phyloP scores from a whole-genome alignment of 2,329 filamentous ascomycete genomes.

The Colletotrichum lindemuthianum region DNA sequence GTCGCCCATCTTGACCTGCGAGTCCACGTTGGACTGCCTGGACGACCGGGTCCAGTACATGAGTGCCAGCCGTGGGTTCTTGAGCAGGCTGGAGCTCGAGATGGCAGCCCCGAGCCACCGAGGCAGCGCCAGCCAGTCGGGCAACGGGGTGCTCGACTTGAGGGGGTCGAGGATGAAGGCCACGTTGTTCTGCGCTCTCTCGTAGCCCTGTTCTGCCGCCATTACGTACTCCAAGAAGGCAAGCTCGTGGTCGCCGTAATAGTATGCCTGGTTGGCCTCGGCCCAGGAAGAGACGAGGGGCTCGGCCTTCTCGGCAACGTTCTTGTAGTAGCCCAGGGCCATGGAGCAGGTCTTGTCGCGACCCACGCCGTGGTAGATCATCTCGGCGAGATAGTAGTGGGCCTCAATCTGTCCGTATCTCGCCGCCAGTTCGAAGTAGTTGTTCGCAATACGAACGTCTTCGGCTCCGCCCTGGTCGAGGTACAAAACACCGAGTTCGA shows the following conservation, averaged over 20 bases:
- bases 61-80: slow-evolving; percentile 73
- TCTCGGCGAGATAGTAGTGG: slow-evolving; percentile 91
- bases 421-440: slow-evolving; percentile 89
- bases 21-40: slow-evolving; percentile 91
- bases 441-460: slow-evolving; percentile 80
- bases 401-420: slow-evolving; percentile 87
- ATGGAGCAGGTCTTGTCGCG: slow-evolving; percentile 81
- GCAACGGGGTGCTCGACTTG: slow-evolving; percentile 68
- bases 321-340: slow-evolving; percentile 85
- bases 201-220: slow-evolving; percentile 92
- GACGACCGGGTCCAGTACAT: slow-evolving; percentile 97
- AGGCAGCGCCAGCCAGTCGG: slow-evolving; percentile 40
- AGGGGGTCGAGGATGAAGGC: slow-evolving; percentile 85
- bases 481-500: slow-evolving; percentile 84
- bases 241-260: slow-evolving; percentile 79
- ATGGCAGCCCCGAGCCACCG: slow-evolving; percentile 33
- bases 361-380: slow-evolving; percentile 83
- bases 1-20: slow-evolving; percentile 97
- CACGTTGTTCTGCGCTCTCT: slow-evolving; percentile 88
- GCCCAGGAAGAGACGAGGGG: slow-evolving; percentile 79
- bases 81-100: slow-evolving; percentile 50
- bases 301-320: slow-evolving; percentile 78
- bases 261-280: slow-evolving; percentile 86
- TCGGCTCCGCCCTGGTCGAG: slow-evolving; percentile 79
- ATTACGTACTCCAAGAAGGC: slow-evolving; percentile 86